phyloP scores from a whole-genome alignment of 2,329 filamentous ascomycete species.

The Fusarium verrucosum region DNA sequence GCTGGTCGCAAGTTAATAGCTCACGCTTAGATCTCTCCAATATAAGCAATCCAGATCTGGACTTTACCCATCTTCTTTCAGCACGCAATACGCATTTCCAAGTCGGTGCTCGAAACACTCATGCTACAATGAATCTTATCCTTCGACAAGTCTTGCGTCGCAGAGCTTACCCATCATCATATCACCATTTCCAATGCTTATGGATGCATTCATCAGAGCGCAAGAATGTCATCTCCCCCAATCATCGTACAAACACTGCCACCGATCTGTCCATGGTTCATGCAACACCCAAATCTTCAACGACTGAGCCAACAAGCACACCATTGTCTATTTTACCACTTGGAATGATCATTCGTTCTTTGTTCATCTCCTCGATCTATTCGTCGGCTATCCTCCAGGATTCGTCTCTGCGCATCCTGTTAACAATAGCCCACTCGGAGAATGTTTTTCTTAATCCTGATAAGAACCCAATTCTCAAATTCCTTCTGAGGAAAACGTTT shows the following conservation, averaged over 20 bases:
- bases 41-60: background rate
- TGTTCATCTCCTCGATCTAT: slow-evolving; percentile 73
- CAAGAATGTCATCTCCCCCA: background rate
- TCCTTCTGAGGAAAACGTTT: slow-evolving; percentile 79
- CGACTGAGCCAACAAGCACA: slow-evolving; percentile 31
- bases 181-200: background rate
- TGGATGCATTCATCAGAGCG: background rate
- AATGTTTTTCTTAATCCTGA: slow-evolving; percentile 76
- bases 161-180: too few species aligned
- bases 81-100: background rate
- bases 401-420: slow-evolving; percentile 74
- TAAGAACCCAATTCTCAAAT: slow-evolving; percentile 75
- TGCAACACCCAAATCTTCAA: background rate
- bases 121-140: background rate
- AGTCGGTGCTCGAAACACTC: background rate
- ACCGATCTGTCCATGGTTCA: background rate
- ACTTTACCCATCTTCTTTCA: background rate
- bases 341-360: slow-evolving; percentile 71
- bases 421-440: slow-evolving; percentile 72
- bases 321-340: slow-evolving; percentile 73
- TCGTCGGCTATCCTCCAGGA: slow-evolving; percentile 73
- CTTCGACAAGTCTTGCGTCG: background rate
- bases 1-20: too few species aligned
- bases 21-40: background rate
- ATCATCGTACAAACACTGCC: slow-evolving; percentile 22